phyloP scores from a whole-genome alignment of 2,329 filamentous ascomycete genomes.

The Penicillium italicum region DNA sequence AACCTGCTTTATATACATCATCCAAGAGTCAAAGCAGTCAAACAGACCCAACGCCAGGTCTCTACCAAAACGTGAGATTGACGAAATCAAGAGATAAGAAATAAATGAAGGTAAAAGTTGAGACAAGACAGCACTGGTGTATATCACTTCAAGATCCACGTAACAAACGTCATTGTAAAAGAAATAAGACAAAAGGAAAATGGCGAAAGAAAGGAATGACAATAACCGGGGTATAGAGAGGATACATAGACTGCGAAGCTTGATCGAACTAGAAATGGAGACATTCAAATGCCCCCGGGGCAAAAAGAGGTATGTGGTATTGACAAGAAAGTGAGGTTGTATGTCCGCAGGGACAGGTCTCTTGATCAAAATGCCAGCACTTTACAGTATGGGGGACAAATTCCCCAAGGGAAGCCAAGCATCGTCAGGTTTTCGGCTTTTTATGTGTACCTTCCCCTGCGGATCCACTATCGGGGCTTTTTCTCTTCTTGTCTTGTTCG shows the following conservation, averaged over 20 bases:
- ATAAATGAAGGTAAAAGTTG: constrained; percentile 11
- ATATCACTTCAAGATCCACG: constrained; percentile 10
- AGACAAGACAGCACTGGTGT: constrained; percentile 5
- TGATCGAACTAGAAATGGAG: constrained; percentile 11
- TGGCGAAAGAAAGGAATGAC: constrained; percentile 1
- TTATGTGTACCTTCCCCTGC: constrained; percentile 34
- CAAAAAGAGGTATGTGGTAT: constrained; percentile 1
- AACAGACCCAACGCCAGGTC: constrained; percentile 11
- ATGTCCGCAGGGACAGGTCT: constrained; percentile 12
- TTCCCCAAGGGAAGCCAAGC: background rate
- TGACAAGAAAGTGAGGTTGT: constrained; percentile 5
- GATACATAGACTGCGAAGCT: constrained; percentile 14
- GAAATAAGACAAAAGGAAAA: constrained; percentile 4
- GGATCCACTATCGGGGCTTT: constrained; percentile 40
- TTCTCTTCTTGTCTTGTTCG: constrained; percentile 45
- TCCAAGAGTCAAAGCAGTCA: constrained; percentile 11
- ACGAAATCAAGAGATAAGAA: constrained; percentile 7
- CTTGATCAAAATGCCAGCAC: constrained; percentile 1
- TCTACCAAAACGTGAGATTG: constrained; percentile 1
- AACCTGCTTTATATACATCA: constrained; percentile 18
- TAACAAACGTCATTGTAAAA: constrained; percentile 2
- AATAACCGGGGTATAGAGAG: constrained; percentile 23
- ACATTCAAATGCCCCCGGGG: constrained; percentile 5
- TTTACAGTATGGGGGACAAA: background rate
- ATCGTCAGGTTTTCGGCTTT: constrained; percentile 37